Conservation (phyloP, 108 stramenopile species). For the Cyclostephanos invisitatus region DNA sequence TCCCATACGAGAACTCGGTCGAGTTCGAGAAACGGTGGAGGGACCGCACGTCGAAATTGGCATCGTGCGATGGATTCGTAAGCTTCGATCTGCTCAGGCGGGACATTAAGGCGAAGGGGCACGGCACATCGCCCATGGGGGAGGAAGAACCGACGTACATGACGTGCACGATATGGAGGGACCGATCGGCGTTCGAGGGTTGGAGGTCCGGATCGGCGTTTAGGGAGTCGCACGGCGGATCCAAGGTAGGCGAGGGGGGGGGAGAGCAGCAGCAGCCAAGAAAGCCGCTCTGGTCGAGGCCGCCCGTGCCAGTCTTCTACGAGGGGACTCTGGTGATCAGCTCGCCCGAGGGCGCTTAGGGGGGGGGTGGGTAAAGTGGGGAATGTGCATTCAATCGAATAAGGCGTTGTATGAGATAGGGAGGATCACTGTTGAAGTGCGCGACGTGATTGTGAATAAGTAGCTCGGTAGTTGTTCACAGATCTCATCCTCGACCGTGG, state of each 20-base stretch:
- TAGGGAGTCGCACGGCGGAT: slow-evolving; percentile 66
- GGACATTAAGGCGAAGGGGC: slow-evolving; percentile 82
- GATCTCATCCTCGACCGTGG: background rate
- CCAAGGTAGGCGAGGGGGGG: slow-evolving; percentile 25
- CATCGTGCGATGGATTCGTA: slow-evolving; percentile 82
- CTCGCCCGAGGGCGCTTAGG: slow-evolving; percentile 66
- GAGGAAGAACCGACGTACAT: slow-evolving; percentile 72
- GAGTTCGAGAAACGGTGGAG: slow-evolving; percentile 84
- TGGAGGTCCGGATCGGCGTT: slow-evolving; percentile 70
- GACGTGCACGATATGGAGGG: slow-evolving; percentile 74
- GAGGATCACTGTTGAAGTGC: no score
- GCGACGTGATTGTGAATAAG: no score
- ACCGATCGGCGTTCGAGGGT: slow-evolving; percentile 66
- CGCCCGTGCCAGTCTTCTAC: slow-evolving; percentile 82
- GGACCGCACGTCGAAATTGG: slow-evolving; percentile 58
- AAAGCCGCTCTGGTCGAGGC: slow-evolving; percentile 65
- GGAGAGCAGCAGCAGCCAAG: slow-evolving; percentile 32
- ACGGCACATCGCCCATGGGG: slow-evolving; percentile 68
- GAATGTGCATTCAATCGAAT: background rate
- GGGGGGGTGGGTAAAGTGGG: background rate
- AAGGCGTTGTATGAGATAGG: background rate
- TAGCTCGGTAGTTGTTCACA: no score
- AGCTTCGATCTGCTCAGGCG: slow-evolving; percentile 75
- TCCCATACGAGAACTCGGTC: slow-evolving; percentile 59
- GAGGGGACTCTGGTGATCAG: slow-evolving; percentile 85